These are phyloP conservation scores for Cyberlindnera maclurae DNA, from an alignment of 805 yeast species.

Conservation along the genomic window DNA sequence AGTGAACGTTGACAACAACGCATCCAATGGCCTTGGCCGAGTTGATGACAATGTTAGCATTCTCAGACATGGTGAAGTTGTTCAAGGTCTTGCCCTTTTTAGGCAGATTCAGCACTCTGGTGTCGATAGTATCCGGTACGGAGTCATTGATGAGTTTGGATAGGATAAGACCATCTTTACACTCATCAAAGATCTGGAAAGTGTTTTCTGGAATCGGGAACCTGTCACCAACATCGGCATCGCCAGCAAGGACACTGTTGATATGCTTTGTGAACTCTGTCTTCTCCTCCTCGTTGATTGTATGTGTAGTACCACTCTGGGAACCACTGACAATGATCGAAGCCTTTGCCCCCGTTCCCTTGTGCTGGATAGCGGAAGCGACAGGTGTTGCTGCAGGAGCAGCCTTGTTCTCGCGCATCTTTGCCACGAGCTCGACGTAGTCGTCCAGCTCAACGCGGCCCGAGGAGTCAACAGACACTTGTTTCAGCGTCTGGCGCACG, in stretches of 20 bases:
- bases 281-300: slow-evolving; percentile 95
- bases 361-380: slow-evolving; percentile 35
- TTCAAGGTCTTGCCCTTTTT: slow-evolving; percentile 74
- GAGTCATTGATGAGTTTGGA: slow-evolving; percentile 95
- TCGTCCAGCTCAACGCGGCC: slow-evolving; percentile 97
- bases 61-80: slow-evolving; percentile 93
- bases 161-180: slow-evolving; percentile 88
- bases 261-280: slow-evolving; percentile 94
- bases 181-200: slow-evolving; percentile 94
- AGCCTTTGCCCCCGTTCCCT: slow-evolving; percentile 53
- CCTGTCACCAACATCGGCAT: slow-evolving; percentile 72
- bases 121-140: slow-evolving; percentile 96
- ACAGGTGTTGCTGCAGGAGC: slow-evolving; percentile 17
- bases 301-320: slow-evolving; percentile 89
- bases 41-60: slow-evolving; percentile 94
- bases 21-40: slow-evolving; percentile 99
- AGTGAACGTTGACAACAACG: slow-evolving; percentile 94
- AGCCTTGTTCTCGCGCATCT: slow-evolving; percentile 51
- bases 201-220: slow-evolving; percentile 90
- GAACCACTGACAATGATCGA: slow-evolving; percentile 80
- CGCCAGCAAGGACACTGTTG: slow-evolving; percentile 86
- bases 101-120: slow-evolving; percentile 90
- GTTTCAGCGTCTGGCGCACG: slow-evolving; percentile 88
- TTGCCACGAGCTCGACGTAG: slow-evolving; percentile 78
- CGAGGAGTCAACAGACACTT: slow-evolving; percentile 89